Percentiles rank a stretch among this genome's conserved stretches.
phyloP scores from a whole-genome alignment of 225 moss, liverwort and hornwort genomes.

The Ulota crispa region DNA sequence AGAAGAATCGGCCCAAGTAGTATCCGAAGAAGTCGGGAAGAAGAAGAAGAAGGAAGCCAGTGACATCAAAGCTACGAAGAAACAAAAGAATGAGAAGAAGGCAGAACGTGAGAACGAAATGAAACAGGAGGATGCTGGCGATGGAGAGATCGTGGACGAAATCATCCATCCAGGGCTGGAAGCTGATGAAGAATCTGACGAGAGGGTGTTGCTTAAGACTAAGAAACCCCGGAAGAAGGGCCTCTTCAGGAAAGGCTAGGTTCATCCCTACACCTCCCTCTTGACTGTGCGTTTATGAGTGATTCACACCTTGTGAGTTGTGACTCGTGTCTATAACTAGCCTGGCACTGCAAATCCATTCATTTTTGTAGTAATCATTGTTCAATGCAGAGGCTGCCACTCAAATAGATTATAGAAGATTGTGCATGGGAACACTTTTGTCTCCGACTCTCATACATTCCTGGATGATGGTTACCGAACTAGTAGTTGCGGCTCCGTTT shows the following conservation, averaged over 20 bases:
- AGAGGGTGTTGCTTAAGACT: slow-evolving; percentile 19
- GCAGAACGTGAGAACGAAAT: not conserved
- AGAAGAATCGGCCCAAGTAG: not conserved
- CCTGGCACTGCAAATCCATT: not conserved
- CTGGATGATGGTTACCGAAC: not conserved
- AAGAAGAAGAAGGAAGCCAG: slow-evolving; percentile 13
- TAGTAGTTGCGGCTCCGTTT: not conserved
- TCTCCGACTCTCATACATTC: not conserved
- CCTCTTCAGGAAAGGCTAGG: not conserved
- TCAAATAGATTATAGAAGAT: not conserved
- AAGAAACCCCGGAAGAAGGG: slow-evolving; percentile 16
- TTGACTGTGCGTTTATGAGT: no score
- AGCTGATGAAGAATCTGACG: slow-evolving; percentile 23
- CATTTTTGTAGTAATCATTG: not conserved
- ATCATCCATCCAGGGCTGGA: not conserved
- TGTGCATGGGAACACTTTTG: not conserved
- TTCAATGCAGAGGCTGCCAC: not conserved
- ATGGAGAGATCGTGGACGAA: slow-evolving; percentile 24
- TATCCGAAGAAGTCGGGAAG: not conserved
- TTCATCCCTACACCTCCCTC: not conserved
- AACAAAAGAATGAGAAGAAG: not conserved
- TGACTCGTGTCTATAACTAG: not conserved
- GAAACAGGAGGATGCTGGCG: slow-evolving; percentile 21
- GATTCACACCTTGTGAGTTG: slow-evolving; percentile 27
- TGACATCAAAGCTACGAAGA: not conserved